A percentile compares a stretch with the other conserved stretches of the same genome.
These are phyloP conservation scores for Chrysochromulina tobinii DNA, from an alignment of 78 protist genomes.

Conservation along the genomic window DNA sequence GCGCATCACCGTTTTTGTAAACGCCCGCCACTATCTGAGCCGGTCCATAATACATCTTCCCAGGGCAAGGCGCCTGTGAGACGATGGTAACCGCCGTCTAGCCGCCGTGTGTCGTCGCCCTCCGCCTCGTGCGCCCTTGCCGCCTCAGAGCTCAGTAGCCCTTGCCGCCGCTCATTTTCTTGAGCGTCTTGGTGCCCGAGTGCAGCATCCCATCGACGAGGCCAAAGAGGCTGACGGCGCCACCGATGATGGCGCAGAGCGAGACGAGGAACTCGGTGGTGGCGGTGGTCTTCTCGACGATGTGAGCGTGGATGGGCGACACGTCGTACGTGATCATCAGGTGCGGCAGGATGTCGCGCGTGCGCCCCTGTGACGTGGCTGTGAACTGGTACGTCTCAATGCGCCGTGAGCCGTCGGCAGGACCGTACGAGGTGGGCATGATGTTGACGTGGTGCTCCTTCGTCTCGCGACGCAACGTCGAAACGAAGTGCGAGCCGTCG, in stretches of 20 bases:
- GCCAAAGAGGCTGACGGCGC: background rate
- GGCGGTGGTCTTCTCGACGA: background rate
- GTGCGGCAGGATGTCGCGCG: background rate
- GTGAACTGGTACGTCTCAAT: constrained; percentile 2
- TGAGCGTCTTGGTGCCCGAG: too few relatives aligned
- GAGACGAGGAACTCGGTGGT: background rate
- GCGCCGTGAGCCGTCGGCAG: too few relatives aligned
- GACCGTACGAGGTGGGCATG: background rate
- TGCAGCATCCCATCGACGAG: too few relatives aligned
- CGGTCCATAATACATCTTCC: too few relatives aligned
- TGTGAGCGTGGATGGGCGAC: background rate
- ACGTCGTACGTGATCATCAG: constrained; percentile 15
- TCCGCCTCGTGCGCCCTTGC: too few relatives aligned
- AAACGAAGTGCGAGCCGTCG: background rate
- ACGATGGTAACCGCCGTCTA: too few relatives aligned
- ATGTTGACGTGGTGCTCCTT: constrained; percentile 26
- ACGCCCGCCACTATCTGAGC: too few relatives aligned
- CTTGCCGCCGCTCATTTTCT: too few relatives aligned
- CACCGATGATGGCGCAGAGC: background rate
- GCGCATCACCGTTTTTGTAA: too few relatives aligned
- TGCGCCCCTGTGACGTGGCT: background rate
- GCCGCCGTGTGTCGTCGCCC: too few relatives aligned
- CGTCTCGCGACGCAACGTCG: background rate
- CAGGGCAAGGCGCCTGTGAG: too few relatives aligned
- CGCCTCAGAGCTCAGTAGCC: too few relatives aligned